Evolutionary conservation across 2,329 filamentous ascomycete species (phyloP).

Genomic region (Mycosphaerella arachidis): DNA sequence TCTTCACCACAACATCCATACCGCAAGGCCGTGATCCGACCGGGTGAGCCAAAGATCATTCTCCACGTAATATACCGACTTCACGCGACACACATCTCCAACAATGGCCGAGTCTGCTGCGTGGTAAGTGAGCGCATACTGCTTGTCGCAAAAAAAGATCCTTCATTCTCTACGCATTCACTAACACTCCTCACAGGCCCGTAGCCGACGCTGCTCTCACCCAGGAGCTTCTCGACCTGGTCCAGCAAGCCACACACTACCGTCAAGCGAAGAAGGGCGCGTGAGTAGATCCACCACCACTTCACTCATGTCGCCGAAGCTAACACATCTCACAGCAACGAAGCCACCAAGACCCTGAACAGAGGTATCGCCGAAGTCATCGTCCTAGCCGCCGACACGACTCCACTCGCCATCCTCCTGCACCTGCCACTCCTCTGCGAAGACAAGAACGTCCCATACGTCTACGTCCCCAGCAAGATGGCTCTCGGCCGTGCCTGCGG

Average conservation of each 20-base stretch:
- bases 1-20: not conserved
- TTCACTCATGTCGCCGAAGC: no score
- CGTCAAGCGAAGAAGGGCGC: conserved; percentile 81
- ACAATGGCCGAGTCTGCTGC: not conserved
- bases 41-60: not conserved
- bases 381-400: conserved; percentile 82
- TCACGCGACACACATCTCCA: not conserved
- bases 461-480: conserved; percentile 61
- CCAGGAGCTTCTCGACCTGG: conserved; percentile 46
- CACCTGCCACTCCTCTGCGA: conserved; percentile 86
- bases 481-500: conserved; percentile 85
- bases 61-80: not conserved
- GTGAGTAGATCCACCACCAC: no score
- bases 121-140: not conserved
- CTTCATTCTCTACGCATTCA: not conserved
- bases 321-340: conserved; percentile 9
- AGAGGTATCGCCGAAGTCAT: conserved; percentile 86
- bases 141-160: no score
- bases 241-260: conserved; percentile 61
- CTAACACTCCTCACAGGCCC: conserved; percentile 19
- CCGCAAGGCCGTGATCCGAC: not conserved
- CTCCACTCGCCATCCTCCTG: conserved; percentile 79
- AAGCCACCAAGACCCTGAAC: conserved; percentile 79
- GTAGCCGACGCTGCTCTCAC: conserved; percentile 46
- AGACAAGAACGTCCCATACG: conserved; percentile 62